Conservation (phyloP, 2,329 filamentous ascomycete species). For the Decorospora gaudefroyi region DNA sequence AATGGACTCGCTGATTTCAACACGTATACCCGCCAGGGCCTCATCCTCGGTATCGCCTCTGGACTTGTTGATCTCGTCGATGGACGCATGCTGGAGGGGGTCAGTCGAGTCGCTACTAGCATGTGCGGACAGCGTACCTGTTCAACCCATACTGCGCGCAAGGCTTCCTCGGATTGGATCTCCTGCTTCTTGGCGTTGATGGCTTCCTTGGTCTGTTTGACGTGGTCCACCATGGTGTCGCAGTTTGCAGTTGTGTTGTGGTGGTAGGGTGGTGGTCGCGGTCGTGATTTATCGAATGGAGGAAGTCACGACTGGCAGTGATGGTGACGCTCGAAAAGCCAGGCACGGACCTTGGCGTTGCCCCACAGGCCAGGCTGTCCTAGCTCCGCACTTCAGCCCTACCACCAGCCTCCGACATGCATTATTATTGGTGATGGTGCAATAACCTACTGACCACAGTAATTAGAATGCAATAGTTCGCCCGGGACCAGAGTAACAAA, state of each 20-base stretch:
- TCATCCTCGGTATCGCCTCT: slow-evolving; percentile 75
- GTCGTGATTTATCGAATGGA: slow-evolving; percentile 11
- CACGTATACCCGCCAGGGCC: slow-evolving; percentile 76
- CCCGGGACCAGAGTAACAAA: no score
- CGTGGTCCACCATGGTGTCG: slow-evolving; percentile 30
- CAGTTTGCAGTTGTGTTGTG: slow-evolving; percentile 4
- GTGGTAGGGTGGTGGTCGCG: slow-evolving; percentile 5
- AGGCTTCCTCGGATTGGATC: slow-evolving; percentile 27
- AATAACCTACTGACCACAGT: no score
- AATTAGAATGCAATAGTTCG: no score
- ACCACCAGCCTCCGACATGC: neutral
- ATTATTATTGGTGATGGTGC: neutral
- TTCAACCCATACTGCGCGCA: slow-evolving; percentile 26
- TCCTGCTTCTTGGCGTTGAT: slow-evolving; percentile 35
- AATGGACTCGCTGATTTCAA: slow-evolving; percentile 82
- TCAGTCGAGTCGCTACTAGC: slow-evolving; percentile 2
- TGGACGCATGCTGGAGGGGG: slow-evolving; percentile 10
- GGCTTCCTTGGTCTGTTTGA: slow-evolving; percentile 34
- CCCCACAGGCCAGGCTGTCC: slow-evolving; percentile 16
- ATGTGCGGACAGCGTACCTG: slow-evolving; percentile 3
- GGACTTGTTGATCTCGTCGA: slow-evolving; percentile 79
- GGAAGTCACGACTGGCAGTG: slow-evolving; percentile 17
- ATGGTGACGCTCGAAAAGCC: slow-evolving; percentile 20
- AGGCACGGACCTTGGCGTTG: slow-evolving; percentile 19
- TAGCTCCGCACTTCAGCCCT: slow-evolving; percentile 25